Conservation (phyloP, 257 asterid genomes). For the Echites panduratus region DNA sequence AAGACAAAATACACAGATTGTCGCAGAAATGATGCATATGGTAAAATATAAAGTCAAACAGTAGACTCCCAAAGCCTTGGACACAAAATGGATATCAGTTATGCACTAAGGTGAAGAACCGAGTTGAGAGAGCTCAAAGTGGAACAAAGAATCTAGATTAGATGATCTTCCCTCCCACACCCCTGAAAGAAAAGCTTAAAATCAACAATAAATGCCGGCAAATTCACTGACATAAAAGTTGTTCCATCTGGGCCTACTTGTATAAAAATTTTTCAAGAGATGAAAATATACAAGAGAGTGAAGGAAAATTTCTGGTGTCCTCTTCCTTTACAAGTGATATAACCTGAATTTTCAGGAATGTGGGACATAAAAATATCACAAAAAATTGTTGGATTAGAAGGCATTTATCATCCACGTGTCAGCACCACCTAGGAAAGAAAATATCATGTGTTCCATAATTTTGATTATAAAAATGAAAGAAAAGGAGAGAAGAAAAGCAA, state of each 20-base stretch:
- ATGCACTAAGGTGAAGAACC: not conserved
- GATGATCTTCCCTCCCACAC: too few species aligned
- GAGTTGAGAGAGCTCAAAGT: not conserved
- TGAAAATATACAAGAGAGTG: not conserved
- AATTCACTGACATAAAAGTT: too few species aligned
- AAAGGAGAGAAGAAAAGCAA: not conserved
- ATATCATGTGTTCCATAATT: not conserved
- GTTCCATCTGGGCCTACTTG: too few species aligned
- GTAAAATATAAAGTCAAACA: not conserved
- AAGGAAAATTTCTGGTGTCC: not conserved
- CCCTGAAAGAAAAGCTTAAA: too few species aligned
- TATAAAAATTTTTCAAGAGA: not conserved
- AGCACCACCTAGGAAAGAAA: not conserved
- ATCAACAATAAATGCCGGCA: too few species aligned
- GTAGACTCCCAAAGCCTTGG: not conserved
- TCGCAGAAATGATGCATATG: not conserved
- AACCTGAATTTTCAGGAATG: not conserved
- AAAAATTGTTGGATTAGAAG: not conserved
- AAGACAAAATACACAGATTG: not conserved
- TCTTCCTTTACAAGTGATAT: not conserved
- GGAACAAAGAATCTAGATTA: not conserved
- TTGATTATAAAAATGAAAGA: not conserved
- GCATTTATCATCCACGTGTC: not conserved
- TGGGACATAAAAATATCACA: not conserved
- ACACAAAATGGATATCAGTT: not conserved